A percentile compares a stretch with the other conserved stretches of the same genome.
phyloP scores from a whole-genome alignment of 257 asterid species.

The Scutellaria baicalensis region DNA sequence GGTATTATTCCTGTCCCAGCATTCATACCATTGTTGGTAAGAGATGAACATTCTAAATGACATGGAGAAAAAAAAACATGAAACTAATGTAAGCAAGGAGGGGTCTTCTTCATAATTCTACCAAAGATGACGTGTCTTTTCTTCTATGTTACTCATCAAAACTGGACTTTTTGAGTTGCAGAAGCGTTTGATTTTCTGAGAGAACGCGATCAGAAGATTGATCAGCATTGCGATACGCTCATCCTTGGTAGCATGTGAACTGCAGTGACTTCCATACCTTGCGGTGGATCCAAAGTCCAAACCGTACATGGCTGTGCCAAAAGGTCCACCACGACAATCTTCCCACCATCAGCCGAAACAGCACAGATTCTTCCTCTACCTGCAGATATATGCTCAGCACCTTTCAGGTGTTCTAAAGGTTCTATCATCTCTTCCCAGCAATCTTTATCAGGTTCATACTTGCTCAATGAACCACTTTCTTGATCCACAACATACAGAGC shows the following conservation, averaged over 20 bases:
- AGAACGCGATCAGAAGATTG: background rate
- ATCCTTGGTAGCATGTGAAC: constrained; percentile 68
- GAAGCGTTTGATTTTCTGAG: background rate
- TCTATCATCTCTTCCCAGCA: constrained; percentile 47
- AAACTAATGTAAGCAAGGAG: no score
- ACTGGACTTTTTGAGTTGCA: background rate
- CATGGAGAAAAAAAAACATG: no score
- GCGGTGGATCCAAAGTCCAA: constrained; percentile 46
- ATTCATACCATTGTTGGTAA: no score
- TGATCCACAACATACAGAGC: constrained; percentile 56
- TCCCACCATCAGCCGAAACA: constrained; percentile 26
- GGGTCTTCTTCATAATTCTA: no score
- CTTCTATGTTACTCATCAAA: no score
- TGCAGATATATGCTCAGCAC: constrained; percentile 52
- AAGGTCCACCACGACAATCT: constrained; percentile 51
- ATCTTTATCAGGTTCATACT: constrained; percentile 41
- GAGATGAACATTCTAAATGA: no score
- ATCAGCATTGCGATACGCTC: constrained; percentile 16
- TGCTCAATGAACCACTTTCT: constrained; percentile 38
- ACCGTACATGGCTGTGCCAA: constrained; percentile 25
- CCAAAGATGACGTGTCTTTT: no score
- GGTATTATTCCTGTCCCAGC: no score
- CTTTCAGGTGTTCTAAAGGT: constrained; percentile 36
- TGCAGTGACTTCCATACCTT: constrained; percentile 48
- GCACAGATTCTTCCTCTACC: constrained; percentile 54